phyloP scores from a whole-genome alignment of 345 rosid genomes.

The Salix caprea region DNA sequence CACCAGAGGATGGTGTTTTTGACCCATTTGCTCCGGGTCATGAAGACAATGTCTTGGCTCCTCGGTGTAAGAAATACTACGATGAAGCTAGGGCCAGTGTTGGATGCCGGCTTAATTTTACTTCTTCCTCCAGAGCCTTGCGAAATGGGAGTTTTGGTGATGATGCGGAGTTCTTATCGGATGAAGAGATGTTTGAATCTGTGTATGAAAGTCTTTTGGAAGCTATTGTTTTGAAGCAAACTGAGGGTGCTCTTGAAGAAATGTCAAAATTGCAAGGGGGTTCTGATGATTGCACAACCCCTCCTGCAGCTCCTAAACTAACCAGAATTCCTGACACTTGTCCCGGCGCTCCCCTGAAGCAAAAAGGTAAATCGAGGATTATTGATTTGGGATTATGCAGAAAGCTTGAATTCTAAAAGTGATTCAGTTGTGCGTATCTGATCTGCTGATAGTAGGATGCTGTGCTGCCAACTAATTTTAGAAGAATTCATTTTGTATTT shows the following conservation, averaged over 20 bases:
- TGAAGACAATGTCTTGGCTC: constrained; percentile 37
- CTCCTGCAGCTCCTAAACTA: constrained; percentile 29
- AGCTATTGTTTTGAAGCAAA: constrained; percentile 36
- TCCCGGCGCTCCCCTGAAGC: constrained; percentile 57
- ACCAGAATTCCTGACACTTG: constrained; percentile 48
- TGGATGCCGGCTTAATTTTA: constrained; percentile 38
- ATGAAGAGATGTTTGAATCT: constrained; percentile 48
- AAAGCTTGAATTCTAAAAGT: constrained; percentile 51
- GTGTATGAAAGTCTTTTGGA: constrained; percentile 52
- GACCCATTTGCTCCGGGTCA: constrained; percentile 52
- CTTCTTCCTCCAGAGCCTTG: constrained; percentile 15
- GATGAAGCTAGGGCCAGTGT: constrained; percentile 35
- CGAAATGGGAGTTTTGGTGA: background rate
- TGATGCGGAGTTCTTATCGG: constrained; percentile 27
- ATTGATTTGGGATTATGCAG: constrained; percentile 45
- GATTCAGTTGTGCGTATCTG: constrained; percentile 3
- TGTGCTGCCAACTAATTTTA: constrained; percentile 14
- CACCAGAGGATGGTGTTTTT: constrained; percentile 47
- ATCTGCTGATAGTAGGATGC: constrained; percentile 4
- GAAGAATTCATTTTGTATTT: background rate
- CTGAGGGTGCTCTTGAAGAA: constrained; percentile 34
- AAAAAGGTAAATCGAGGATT: constrained; percentile 31
- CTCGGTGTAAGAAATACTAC: constrained; percentile 32
- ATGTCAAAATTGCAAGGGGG: constrained; percentile 23
- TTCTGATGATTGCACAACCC: constrained; percentile 39